Evolutionary conservation across 768 basidiomycete genomes (phyloP).

Genomic region (Amanita subjunquillea): DNA sequence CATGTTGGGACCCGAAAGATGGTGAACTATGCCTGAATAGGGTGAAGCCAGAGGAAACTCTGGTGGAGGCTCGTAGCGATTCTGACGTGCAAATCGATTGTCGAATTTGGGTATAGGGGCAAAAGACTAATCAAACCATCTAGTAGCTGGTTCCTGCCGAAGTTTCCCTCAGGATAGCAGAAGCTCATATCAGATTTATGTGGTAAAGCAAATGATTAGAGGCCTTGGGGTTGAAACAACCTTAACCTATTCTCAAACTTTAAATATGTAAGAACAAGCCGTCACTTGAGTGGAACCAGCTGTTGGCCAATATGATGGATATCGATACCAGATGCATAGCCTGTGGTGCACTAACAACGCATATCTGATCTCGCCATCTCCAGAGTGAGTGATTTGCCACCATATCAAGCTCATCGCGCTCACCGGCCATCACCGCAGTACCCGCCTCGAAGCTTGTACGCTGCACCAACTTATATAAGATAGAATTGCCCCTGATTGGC

Average conservation of each 20-base stretch:
- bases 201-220: constrained; percentile 87
- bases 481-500: neutral
- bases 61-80: constrained; percentile 93
- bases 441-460: neutral
- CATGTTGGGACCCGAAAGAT: constrained; percentile 86
- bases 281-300: constrained; percentile 77
- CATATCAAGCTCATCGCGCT: neutral
- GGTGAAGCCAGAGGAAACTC: constrained; percentile 94
- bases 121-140: constrained; percentile 94
- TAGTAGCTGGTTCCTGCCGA: constrained; percentile 90
- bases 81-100: constrained; percentile 96
- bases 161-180: constrained; percentile 68
- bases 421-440: neutral
- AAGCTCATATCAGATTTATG: constrained; percentile 50
- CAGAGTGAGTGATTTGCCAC: neutral
- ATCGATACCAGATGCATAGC: too few relatives aligned
- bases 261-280: constrained; percentile 81
- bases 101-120: constrained; percentile 93
- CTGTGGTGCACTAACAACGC: too few relatives aligned
- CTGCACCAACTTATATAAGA: neutral
- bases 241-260: constrained; percentile 79
- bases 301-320: too few relatives aligned
- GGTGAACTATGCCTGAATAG: constrained; percentile 85
- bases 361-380: neutral
- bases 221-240: constrained; percentile 83